These are phyloP conservation scores for Atalantia buxifolia DNA, from an alignment of 345 rosid species.

Conservation along the genomic window DNA sequence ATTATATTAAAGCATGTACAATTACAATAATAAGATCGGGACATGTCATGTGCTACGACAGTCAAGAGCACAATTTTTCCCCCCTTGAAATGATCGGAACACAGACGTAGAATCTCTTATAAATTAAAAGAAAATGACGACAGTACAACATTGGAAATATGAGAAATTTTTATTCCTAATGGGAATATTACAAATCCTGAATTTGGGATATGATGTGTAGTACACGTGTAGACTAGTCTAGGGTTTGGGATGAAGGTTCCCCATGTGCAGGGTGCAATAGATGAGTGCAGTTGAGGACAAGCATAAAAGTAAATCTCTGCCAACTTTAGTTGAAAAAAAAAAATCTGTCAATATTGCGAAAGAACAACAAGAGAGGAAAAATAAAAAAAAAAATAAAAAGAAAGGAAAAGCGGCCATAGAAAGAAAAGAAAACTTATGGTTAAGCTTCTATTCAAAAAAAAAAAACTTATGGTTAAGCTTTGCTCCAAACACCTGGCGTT, in stretches of 20 bases:
- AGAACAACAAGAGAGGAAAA: not conserved
- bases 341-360: not conserved
- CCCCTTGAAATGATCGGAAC: too few relatives aligned
- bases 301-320: constrained; percentile 16
- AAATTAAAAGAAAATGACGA: too few relatives aligned
- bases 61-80: too few relatives aligned
- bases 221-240: not conserved
- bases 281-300: constrained; percentile 11
- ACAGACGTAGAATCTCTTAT: too few relatives aligned
- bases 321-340: not conserved
- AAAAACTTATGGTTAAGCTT: not conserved
- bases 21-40: too few relatives aligned
- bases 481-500: constrained; percentile 11
- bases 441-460: not conserved
- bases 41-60: too few relatives aligned
- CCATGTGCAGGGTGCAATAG: constrained; percentile 26
- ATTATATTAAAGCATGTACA: too few relatives aligned
- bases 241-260: not conserved
- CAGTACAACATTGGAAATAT: too few relatives aligned
- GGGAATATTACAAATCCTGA: too few relatives aligned
- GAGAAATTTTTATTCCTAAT: too few relatives aligned
- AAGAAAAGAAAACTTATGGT: not conserved
- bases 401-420: not conserved
- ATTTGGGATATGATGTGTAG: not conserved
- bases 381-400: too few relatives aligned